Evolutionary conservation across 768 basidiomycete species (phyloP), one percentile per base, ranked within the genome.

Genomic region (Boletus insuetus): DNA sequence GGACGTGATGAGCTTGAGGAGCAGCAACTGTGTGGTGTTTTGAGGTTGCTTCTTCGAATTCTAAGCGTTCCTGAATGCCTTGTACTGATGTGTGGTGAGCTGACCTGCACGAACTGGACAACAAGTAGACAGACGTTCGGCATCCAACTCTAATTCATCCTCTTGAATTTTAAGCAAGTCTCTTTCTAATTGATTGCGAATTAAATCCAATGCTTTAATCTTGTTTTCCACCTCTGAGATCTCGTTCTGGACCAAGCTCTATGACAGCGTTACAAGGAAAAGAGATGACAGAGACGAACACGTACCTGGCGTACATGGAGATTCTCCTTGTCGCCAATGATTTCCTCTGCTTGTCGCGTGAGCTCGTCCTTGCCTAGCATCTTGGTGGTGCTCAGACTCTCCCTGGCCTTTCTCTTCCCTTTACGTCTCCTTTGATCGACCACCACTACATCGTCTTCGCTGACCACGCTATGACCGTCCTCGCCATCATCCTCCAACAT

Each of bases 111-210:
- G 51, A 58, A 31, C 12, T 7, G 19, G n/a, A 20, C 14, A 17
- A 38, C n/a, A 26, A 31, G 39, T 0, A 49, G 44, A 79, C 91
- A 64, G 64, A 95, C 94, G 72, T 74, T 99, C 96, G 56, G 97
- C 96, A 64, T 97, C 93, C n/a, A 99, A 75, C 66, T 98, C 96
- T 22, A 99, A 76, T 58, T 97, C 95, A 62, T 98, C 96, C 68
- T 99, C 96, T 54, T 95, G 91, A 44, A 98, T 69, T 67, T 83
- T 89, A 32, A 98, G 74, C 8, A 99, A 76, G 65, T 92, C 87
- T 41, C 85, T 79, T 65, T 94, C 91, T 24, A 98, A 76, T 59
- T 87, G 87, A 10, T 82, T 78, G 51, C 94, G 79, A 53, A 98
- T 91, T 16, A 74, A 79, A 62, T 95, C 92, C 35, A 98, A 74